A percentile compares a stretch with the other conserved stretches of the same genome.
These are phyloP conservation scores for Phlyctochytrium bullatum DNA, from an alignment of 192 early-diverging fungal species.

Conservation along the genomic window DNA sequence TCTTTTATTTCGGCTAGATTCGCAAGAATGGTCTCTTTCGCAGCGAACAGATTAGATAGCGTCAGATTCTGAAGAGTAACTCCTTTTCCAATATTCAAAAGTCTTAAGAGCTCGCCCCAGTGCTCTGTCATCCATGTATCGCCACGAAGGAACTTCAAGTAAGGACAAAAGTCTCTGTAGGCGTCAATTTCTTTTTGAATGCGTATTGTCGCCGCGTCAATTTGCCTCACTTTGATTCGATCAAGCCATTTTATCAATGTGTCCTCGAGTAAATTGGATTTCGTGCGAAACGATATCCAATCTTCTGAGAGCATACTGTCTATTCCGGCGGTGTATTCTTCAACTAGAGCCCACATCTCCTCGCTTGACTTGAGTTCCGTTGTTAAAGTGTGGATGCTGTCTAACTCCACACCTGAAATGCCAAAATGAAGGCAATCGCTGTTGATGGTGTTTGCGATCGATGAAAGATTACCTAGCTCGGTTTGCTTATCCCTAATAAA, in stretches of 20 bases:
- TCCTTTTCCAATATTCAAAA: constrained; percentile 36
- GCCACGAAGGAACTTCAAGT: constrained; percentile 52
- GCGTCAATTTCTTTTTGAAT: constrained; percentile 45
- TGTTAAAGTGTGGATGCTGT: constrained; percentile 20
- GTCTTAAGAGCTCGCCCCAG: constrained; percentile 55
- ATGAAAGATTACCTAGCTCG: constrained; percentile 45
- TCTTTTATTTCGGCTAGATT: constrained; percentile 52
- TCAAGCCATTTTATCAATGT: constrained; percentile 42
- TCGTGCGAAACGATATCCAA: constrained; percentile 54
- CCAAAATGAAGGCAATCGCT: constrained; percentile 51
- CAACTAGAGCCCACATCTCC: constrained; percentile 42
- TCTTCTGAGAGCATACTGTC: constrained; percentile 34
- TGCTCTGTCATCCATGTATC: constrained; percentile 60
- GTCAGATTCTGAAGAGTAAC: constrained; percentile 45
- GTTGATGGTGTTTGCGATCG: constrained; percentile 36
- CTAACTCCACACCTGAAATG: constrained; percentile 31
- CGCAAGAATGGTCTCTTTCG: constrained; percentile 27
- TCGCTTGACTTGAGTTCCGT: constrained; percentile 2
- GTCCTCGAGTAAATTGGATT: constrained; percentile 46
- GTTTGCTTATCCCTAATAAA: constrained; percentile 42
- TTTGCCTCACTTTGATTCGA: constrained; percentile 20
- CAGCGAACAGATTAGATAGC: constrained; percentile 40
- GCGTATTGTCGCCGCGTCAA: constrained; percentile 34
- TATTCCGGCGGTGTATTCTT: constrained; percentile 32
- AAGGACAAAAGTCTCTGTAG: constrained; percentile 33